Conservation (phyloP, 306 rosid species). For the Potentilla sterilis region DNA sequence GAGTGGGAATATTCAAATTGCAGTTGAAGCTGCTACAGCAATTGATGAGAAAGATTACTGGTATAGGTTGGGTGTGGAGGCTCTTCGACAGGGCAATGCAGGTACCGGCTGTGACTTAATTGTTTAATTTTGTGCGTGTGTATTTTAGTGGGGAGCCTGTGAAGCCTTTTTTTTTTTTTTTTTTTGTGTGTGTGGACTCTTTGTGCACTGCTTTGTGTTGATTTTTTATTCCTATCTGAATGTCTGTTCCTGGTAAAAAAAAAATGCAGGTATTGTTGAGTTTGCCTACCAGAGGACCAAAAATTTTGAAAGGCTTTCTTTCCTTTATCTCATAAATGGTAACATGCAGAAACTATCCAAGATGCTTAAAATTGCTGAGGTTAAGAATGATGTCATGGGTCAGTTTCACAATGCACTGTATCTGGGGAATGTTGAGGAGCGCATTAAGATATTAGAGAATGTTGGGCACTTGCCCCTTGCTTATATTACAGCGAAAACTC, state of each 20-base stretch:
- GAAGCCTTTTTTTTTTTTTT: too few relatives aligned
- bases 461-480: slow-evolving; percentile 92
- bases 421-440: slow-evolving; percentile 75
- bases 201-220: not conserved
- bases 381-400: slow-evolving; percentile 95
- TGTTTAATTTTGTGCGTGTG: not conserved
- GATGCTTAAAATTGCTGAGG: slow-evolving; percentile 97
- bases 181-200: not conserved
- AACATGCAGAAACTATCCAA: slow-evolving; percentile 76
- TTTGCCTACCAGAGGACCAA: slow-evolving; percentile 95
- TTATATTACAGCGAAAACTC: slow-evolving; percentile 72
- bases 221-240: not conserved
- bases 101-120: slow-evolving; percentile 44
- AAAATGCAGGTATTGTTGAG: slow-evolving; percentile 79
- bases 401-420: slow-evolving; percentile 92
- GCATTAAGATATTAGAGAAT: slow-evolving; percentile 81
- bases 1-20: slow-evolving; percentile 93
- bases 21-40: slow-evolving; percentile 89
- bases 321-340: slow-evolving; percentile 86
- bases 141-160: not conserved
- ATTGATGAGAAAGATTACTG: slow-evolving; percentile 95
- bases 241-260: not conserved
- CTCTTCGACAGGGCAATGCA: slow-evolving; percentile 92
- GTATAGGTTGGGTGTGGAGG: slow-evolving; percentile 89
- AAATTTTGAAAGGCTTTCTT: slow-evolving; percentile 86